Evolutionary conservation across 257 asterid species (phyloP).

Genomic region (Solanum corneliomulleri): DNA sequence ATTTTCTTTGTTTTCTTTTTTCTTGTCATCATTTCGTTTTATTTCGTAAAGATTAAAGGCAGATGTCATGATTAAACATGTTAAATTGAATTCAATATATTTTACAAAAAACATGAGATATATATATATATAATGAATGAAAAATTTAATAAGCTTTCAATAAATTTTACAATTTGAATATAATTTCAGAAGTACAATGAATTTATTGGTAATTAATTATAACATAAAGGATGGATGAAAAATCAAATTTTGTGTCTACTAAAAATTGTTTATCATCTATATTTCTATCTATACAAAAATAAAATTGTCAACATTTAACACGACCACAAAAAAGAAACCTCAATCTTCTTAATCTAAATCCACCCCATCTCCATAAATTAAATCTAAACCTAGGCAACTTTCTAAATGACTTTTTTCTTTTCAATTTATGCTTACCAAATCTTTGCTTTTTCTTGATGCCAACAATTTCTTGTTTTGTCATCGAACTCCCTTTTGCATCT

Average conservation of each 20-base stretch:
- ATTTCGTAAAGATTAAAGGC: neutral
- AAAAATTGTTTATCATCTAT: neutral
- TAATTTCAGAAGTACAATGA: neutral
- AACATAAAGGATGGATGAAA: neutral
- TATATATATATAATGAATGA: neutral
- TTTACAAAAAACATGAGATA: neutral
- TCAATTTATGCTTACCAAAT: constrained; percentile 14
- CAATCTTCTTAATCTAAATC: constrained; percentile 28
- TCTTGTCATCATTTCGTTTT: neutral
- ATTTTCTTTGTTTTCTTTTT: neutral
- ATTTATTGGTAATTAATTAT: neutral
- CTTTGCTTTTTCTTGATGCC: neutral
- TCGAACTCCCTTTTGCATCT: neutral
- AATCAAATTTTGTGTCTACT: neutral
- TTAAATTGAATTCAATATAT: neutral
- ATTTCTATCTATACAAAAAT: neutral
- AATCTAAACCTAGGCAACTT: constrained; percentile 36
- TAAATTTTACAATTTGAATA: neutral
- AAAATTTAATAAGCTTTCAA: neutral
- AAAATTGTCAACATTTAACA: constrained; percentile 1
- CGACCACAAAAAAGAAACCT: constrained; percentile 31
- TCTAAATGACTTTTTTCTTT: constrained; percentile 34
- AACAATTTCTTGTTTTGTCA: neutral
- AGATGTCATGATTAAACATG: neutral
- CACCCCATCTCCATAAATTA: constrained; percentile 34